A percentile compares a stretch with the other conserved stretches of the same genome.
Evolutionary conservation across 1,284 basidiomycete genomes (phyloP).

Genomic region (Flammula alnicola): DNA sequence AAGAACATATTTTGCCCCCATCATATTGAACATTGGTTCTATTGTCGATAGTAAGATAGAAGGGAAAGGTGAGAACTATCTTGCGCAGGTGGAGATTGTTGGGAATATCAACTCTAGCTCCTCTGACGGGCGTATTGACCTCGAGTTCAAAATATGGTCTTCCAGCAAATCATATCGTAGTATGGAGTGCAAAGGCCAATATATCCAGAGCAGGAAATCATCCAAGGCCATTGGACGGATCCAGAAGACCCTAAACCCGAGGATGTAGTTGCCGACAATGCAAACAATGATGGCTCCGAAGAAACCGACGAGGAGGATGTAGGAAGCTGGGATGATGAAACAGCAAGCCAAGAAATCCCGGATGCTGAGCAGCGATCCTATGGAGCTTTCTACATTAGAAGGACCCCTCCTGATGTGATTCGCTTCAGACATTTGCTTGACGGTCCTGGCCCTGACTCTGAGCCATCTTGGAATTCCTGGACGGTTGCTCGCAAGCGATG

Average conservation of each 20-base stretch:
- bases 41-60: neutral
- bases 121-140: too few species aligned
- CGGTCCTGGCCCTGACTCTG: neutral
- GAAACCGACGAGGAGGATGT: too few species aligned
- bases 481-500: neutral
- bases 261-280: too few species aligned
- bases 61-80: neutral
- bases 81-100: neutral
- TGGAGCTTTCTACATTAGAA: neutral
- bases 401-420: neutral
- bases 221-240: too few species aligned
- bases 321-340: too few species aligned
- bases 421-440: conserved; percentile 1
- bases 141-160: too few species aligned
- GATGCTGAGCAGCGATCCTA: neutral
- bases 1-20: neutral
- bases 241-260: too few species aligned
- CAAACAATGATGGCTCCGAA: too few species aligned
- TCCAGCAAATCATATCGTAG: too few species aligned
- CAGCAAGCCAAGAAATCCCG: neutral
- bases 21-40: neutral
- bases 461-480: neutral
- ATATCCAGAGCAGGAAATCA: too few species aligned
- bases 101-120: neutral
- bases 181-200: too few species aligned